Evolutionary conservation across 2,329 filamentous ascomycete genomes (phyloP).

Genomic region (Penicillium sp.): DNA sequence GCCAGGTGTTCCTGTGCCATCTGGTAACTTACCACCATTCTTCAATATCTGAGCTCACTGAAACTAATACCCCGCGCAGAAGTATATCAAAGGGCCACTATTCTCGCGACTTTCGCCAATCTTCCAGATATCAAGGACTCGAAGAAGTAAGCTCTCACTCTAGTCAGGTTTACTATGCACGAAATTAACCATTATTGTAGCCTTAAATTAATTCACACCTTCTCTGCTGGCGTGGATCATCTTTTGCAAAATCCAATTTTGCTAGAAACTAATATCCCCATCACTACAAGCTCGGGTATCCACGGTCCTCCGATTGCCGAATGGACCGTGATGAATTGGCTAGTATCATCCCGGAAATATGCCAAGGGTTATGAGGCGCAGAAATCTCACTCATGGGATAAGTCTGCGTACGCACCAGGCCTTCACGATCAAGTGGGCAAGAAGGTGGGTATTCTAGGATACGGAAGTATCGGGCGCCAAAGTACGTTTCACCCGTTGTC

Average conservation of each 20-base stretch:
- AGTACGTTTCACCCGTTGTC: slow-evolving; percentile 38
- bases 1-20: slow-evolving; percentile 19
- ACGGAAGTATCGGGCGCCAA: slow-evolving; percentile 63
- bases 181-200: slow-evolving; percentile 21
- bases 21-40: slow-evolving; percentile 17
- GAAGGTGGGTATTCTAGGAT: slow-evolving; percentile 60
- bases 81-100: slow-evolving; percentile 24
- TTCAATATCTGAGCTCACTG: rapidly evolving
- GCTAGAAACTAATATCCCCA: slow-evolving; percentile 51
- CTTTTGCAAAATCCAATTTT: slow-evolving; percentile 55
- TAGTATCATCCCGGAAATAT: slow-evolving; percentile 59
- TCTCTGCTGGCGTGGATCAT: slow-evolving; percentile 60
- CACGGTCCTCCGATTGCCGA: slow-evolving; percentile 66
- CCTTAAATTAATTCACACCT: slow-evolving; percentile 55
- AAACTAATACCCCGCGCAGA: slow-evolving; percentile 17
- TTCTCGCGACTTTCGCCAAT: slow-evolving; percentile 28
- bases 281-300: slow-evolving; percentile 57
- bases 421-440: slow-evolving; percentile 58
- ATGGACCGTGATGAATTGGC: slow-evolving; percentile 64
- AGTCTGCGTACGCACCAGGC: slow-evolving; percentile 21
- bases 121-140: slow-evolving; percentile 32
- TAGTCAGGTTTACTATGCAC: neutral
- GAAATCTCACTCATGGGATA: slow-evolving; percentile 55
- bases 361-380: slow-evolving; percentile 58
- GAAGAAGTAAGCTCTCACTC: slow-evolving; percentile 21